Base-by-base conservation (phyloP, 2,329 filamentous ascomycete genomes). In the Thielaviopsis musarum region DNA sequence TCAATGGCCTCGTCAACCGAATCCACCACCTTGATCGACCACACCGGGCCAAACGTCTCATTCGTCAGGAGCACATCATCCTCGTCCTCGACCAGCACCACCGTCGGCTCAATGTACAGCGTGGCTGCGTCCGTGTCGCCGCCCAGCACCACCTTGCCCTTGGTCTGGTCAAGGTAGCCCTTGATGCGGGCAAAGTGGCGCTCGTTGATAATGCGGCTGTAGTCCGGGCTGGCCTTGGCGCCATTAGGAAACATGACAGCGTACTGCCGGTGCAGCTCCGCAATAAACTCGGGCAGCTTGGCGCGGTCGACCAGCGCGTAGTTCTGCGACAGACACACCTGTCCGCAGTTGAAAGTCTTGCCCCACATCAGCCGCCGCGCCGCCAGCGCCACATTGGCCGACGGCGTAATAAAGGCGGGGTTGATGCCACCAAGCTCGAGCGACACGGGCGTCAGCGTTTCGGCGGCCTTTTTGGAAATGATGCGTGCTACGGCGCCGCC, bases 11-110 rank as follows among this genome's bases (percentile, higher is more conserved):
- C 82, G 64, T 95, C 87, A n/a, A 96, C 76, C 65, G 82, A 78
- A 64, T 88, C 80, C 59, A 89, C 85, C 0, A 89, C 79, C 58
- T 95, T 74, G 63, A 97, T 82, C 63, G 88, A 84, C 65, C 95
- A 89, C 62, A 95, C 77, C n/a, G 93, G 93, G 6, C 91, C 93
- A 69, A 98, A 98, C 52, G 84, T 88, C 74, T 98, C 93, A 63
- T 95, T 82, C 24, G 74, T 73, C 67, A 96, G 79, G 71, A 96
- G 81, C 7, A 84, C 78, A 72, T 95, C 91, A 55, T 91, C 79
- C 17, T 79, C 69, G 63, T 82, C 83, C 64, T 87, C 77, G 45
- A 96, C 85, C 62, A 88, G 78, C n/a, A 98, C 83, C n/a, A 91
- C 83, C 0, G 93, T 98, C 0, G 91, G 88, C 69, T 91, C 89